Base-by-base conservation (phyloP, 202 grass and related monocot genomes). In the Setaria italica region DNA sequence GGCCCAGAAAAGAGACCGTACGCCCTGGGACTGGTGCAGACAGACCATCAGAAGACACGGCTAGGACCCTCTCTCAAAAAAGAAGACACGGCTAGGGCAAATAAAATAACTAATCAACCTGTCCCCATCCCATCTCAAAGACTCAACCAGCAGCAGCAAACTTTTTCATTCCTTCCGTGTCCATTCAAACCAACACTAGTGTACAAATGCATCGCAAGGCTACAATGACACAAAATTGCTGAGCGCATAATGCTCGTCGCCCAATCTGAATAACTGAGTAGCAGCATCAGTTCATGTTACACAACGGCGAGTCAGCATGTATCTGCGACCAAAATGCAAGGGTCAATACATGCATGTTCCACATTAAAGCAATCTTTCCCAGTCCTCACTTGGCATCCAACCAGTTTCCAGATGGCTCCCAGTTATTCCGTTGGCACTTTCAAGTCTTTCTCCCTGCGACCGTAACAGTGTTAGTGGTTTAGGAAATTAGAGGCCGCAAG, bases 381-480 rank as follows among this genome's bases (percentile, higher is more conserved):
- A 10, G 9, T 16, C 59, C 39, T 87, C 62, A 49, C 16, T n/a
- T 17, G 35, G 68, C 5, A 16, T 21, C 6, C 47, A 41, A 66
- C 4, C 37, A 66, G 7, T 13, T 19, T 58, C 30, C 29, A 67
- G 21, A 75, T 74, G 72, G 9, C 16, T 56, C 49, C 9, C 1
- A 14, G 30, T n/a, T 2, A 67, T 51, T 39, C 20, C 55, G 32
- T 62, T 46, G 4, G 5, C 17, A 25, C 43, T 43, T 67, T 8
- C 79, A 2, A 9, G 63, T 7, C 55, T 84, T 83, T 39, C 35
- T 80, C 37, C 89, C 84, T 90, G 75, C 34, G 56, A 29, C 47
- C 51, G 7, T 1, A 16, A 20, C 9, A 1, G 14, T 17, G 56
- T 10, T 0, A 72, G 30, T 56, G 15, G 13, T 60, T 63, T 20